A percentile compares a stretch with the other conserved stretches of the same genome.
Evolutionary conservation across 495 filamentous ascomycete species (phyloP).

Genomic region (Aeminium ludgeri): DNA sequence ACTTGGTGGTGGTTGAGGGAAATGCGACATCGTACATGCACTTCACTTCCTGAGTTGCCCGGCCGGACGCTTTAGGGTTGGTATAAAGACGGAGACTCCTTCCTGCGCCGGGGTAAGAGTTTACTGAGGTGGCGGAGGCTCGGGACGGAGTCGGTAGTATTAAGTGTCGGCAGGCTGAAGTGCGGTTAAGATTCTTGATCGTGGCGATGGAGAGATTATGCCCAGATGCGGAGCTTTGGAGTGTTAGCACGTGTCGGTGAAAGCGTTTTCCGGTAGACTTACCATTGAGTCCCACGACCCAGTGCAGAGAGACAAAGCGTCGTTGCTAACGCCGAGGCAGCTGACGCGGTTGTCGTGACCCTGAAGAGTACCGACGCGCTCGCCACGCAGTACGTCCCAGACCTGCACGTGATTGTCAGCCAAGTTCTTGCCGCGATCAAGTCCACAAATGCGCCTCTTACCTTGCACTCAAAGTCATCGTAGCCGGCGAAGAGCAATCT

Average conservation of each 20-base stretch:
- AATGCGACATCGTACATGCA: no score
- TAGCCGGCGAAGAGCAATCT: conserved; percentile 93
- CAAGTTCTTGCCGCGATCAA: background rate
- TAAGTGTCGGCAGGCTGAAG: no score
- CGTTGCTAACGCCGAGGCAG: conserved; percentile 95
- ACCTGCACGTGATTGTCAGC: conserved; percentile 56
- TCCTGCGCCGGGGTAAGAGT: no score
- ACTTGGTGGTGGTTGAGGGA: no score
- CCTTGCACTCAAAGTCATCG: conserved; percentile 99
- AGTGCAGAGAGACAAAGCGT: conserved; percentile 97
- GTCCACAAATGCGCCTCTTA: conserved; percentile 27
- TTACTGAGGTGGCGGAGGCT: no score
- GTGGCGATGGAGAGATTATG: conserved; percentile 5
- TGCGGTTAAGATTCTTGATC: background rate
- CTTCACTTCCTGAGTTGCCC: no score
- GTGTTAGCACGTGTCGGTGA: conserved; percentile 2
- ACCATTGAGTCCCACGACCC: conserved; percentile 99
- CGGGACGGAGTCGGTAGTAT: no score
- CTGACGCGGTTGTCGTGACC: conserved; percentile 98
- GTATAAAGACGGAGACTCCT: no score
- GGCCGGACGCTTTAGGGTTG: no score
- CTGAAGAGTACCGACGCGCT: conserved; percentile 88
- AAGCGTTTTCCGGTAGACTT: conserved; percentile 20
- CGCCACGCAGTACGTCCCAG: conserved; percentile 91
- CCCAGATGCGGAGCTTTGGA: conserved; percentile 25